Conservation (phyloP, 805 yeast species). For the Kazachstania psychrophila region DNA sequence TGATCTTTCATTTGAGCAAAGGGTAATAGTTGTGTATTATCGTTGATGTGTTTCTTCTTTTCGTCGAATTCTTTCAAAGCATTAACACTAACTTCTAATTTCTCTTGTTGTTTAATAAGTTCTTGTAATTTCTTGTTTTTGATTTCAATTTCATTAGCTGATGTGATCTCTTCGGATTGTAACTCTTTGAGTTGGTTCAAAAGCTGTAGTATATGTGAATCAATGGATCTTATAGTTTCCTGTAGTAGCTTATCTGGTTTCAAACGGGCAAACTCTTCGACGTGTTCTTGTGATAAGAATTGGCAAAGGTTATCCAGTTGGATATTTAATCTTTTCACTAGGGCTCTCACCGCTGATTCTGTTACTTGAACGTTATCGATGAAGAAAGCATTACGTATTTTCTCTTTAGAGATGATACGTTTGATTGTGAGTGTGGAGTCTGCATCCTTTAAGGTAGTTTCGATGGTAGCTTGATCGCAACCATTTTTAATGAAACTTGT, state of each 20-base stretch:
- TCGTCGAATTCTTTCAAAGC: conserved; percentile 38
- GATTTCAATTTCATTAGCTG: conserved; percentile 32
- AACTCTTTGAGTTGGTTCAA: conserved; percentile 50
- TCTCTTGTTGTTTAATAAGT: conserved; percentile 29
- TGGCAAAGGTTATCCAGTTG: conserved; percentile 90
- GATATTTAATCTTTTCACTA: conserved; percentile 48
- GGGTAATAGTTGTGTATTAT: conserved; percentile 40
- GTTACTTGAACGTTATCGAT: conserved; percentile 35
- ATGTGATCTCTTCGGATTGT: conserved; percentile 36
- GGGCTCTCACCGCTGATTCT: conserved; percentile 39
- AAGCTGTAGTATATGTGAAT: conserved; percentile 44
- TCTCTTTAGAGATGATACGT: conserved; percentile 37
- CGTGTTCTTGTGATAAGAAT: conserved; percentile 90
- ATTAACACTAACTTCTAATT: conserved; percentile 41
- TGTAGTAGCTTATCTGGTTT: conserved; percentile 62
- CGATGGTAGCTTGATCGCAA: conserved; percentile 29
- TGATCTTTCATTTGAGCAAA: conserved; percentile 40
- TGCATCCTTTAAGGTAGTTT: conserved; percentile 27
- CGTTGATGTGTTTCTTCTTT: conserved; percentile 38
- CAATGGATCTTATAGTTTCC: conserved; percentile 77
- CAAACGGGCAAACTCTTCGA: conserved; percentile 80
- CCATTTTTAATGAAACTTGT: conserved; percentile 70
- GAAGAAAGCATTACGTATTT: conserved; percentile 38
- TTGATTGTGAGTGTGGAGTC: conserved; percentile 19
- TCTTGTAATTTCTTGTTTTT: conserved; percentile 26